phyloP scores from a whole-genome alignment of 2,329 filamentous ascomycete species.

The Clonostachys chloroleuca region DNA sequence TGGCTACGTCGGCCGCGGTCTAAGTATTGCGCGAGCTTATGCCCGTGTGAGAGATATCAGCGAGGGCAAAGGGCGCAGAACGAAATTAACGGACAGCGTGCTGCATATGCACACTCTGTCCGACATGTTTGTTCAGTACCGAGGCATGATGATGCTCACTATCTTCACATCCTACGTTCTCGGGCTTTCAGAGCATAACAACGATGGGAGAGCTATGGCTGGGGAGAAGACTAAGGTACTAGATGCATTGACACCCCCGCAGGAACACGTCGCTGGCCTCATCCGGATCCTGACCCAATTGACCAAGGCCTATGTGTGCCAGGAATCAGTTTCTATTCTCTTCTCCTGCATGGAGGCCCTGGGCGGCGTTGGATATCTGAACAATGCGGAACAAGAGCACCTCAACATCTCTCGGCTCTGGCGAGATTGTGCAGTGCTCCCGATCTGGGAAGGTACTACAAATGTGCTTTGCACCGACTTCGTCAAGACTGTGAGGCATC shows the following conservation, averaged over 20 bases:
- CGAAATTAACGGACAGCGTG: conserved; percentile 43
- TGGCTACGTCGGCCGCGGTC: conserved; percentile 48
- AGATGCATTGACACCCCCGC: conserved; percentile 22
- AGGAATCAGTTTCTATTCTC: conserved; percentile 40
- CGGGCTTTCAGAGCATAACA: conserved; percentile 45
- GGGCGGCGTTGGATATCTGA: conserved; percentile 62
- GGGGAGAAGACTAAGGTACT: conserved; percentile 3
- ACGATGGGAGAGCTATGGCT: conserved; percentile 8
- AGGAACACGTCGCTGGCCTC: conserved; percentile 30
- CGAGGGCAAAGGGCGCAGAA: conserved; percentile 32
- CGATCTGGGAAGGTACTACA: conserved; percentile 72
- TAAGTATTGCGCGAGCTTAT: conserved; percentile 54
- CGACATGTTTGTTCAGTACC: conserved; percentile 48
- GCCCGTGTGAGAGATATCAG: conserved; percentile 51
- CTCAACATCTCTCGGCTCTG: conserved; percentile 64
- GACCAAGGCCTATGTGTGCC: conserved; percentile 54
- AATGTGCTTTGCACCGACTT: conserved; percentile 60
- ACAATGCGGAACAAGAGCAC: conserved; percentile 54
- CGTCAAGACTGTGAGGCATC: conserved; percentile 40
- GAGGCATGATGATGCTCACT: conserved; percentile 49
- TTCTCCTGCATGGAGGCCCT: conserved; percentile 59
- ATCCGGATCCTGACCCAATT: conserved; percentile 56
- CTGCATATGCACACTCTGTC: conserved; percentile 57
- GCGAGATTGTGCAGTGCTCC: conserved; percentile 58
- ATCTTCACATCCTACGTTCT: conserved; percentile 50